phyloP scores from a whole-genome alignment of 176 grass and related monocot genomes.

The bread wheat (Triticum aestivum) region DNA sequence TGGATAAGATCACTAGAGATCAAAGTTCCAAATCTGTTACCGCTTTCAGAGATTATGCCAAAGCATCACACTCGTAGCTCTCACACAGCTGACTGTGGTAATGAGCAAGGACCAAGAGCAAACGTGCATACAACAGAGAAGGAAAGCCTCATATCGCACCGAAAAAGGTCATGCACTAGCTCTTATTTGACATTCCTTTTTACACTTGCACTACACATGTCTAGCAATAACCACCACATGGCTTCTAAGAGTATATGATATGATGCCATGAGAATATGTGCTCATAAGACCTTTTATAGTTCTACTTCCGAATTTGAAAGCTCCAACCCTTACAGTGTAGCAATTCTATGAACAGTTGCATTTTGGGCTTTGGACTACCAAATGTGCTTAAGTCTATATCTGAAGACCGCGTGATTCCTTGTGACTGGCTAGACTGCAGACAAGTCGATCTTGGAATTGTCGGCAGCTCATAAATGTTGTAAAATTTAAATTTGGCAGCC shows the following conservation, averaged over 20 bases:
- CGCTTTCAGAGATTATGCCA: constrained; percentile 41
- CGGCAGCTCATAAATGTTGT: not conserved
- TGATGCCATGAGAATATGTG: not conserved
- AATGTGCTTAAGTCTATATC: not conserved
- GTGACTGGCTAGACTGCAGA: not conserved
- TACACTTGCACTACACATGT: constrained; percentile 5
- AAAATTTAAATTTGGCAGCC: not conserved
- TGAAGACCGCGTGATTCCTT: not conserved
- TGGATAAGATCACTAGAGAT: constrained; percentile 40
- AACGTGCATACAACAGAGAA: constrained; percentile 15
- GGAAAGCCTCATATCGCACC: not conserved
- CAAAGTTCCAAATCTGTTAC: constrained; percentile 22
- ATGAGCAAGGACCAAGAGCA: constrained; percentile 25
- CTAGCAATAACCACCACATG: not conserved
- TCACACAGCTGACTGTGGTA: constrained; percentile 7
- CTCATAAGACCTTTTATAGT: not conserved
- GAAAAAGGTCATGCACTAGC: not conserved
- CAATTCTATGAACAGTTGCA: not conserved
- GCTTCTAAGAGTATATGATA: constrained; percentile 20
- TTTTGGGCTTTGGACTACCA: not conserved
- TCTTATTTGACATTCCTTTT: constrained; percentile 27
- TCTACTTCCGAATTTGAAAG: constrained; percentile 12
- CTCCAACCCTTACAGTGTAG: not conserved
- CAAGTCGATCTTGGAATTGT: not conserved
- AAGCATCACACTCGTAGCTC: constrained; percentile 16